Evolutionary conservation across 2,329 filamentous ascomycete genomes (phyloP).

Genomic region (Dactylellina haptotyla): DNA sequence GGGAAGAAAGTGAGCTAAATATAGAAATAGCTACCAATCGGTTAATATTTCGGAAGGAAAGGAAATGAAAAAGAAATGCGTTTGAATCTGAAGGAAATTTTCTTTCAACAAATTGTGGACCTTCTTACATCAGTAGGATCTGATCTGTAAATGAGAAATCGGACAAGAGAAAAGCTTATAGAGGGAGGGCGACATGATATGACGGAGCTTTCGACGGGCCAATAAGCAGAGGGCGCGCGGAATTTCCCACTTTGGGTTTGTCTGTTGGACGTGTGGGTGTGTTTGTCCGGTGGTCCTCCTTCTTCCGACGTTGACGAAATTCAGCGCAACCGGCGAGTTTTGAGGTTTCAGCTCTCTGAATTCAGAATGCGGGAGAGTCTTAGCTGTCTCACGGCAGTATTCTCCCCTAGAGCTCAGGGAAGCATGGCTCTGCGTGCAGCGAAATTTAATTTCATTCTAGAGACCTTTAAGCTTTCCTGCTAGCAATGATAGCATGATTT

Average conservation of each 20-base stretch:
- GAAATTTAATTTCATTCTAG: no score
- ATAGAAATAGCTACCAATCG: slow-evolving; percentile 36
- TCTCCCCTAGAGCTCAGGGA: not conserved
- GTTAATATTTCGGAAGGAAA: slow-evolving; percentile 36
- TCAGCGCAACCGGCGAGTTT: slow-evolving; percentile 20
- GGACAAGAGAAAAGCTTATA: not conserved
- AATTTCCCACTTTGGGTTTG: slow-evolving; percentile 1
- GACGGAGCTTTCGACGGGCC: slow-evolving; percentile 8
- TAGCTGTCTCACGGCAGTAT: not conserved
- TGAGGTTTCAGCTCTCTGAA: slow-evolving; percentile 2
- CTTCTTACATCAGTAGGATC: slow-evolving; percentile 8
- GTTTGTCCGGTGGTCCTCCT: not conserved
- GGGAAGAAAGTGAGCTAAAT: no score
- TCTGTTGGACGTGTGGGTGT: not conserved
- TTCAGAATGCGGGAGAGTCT: slow-evolving; percentile 14
- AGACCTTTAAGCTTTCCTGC: no score
- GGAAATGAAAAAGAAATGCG: not conserved
- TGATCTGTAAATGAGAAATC: not conserved
- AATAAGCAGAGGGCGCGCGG: no score
- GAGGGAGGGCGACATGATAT: not conserved
- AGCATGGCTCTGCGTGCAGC: not conserved
- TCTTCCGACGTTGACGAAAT: slow-evolving; percentile 14
- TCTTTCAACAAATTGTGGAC: slow-evolving; percentile 5
- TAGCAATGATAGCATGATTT: no score
- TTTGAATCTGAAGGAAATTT: not conserved